A percentile compares a stretch with the other conserved stretches of the same genome.
phyloP scores from a whole-genome alignment of 768 basidiomycete species.

The Trametes sanguinea region DNA sequence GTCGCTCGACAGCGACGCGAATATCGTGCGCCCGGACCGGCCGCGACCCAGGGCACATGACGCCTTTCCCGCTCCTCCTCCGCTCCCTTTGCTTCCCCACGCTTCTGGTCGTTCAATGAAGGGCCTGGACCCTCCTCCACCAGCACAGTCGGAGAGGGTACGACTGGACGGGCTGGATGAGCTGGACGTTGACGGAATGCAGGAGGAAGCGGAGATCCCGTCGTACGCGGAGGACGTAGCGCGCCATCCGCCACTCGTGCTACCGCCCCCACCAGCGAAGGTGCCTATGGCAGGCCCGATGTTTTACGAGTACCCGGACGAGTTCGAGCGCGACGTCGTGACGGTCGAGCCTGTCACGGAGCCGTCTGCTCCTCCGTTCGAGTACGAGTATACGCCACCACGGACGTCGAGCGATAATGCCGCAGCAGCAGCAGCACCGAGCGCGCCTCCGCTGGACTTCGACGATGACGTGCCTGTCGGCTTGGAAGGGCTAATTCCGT shows the following conservation, averaged over 20 bases:
- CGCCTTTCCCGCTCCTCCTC: not conserved
- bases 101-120: not conserved
- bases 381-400: constrained; percentile 4
- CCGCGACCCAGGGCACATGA: constrained; percentile 11
- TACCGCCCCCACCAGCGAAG: constrained; percentile 31
- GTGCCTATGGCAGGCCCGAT: constrained; percentile 24
- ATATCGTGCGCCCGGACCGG: constrained; percentile 1
- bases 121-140: constrained; percentile 1
- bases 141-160: not conserved
- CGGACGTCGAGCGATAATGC: not conserved
- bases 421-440: not conserved
- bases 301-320: constrained; percentile 33
- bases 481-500: constrained; percentile 6
- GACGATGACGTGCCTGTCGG: not conserved
- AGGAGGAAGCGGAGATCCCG: constrained; percentile 15
- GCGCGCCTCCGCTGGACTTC: constrained; percentile 16
- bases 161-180: not conserved
- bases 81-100: not conserved
- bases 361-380: constrained; percentile 31
- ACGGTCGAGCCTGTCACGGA: constrained; percentile 19
- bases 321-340: constrained; percentile 31
- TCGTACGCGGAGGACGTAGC: constrained; percentile 24
- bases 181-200: not conserved
- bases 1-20: constrained; percentile 1
- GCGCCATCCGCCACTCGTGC: constrained; percentile 13